Base-by-base conservation (phyloP, 768 basidiomycete genomes). In the Lactifluus pinguis region DNA sequence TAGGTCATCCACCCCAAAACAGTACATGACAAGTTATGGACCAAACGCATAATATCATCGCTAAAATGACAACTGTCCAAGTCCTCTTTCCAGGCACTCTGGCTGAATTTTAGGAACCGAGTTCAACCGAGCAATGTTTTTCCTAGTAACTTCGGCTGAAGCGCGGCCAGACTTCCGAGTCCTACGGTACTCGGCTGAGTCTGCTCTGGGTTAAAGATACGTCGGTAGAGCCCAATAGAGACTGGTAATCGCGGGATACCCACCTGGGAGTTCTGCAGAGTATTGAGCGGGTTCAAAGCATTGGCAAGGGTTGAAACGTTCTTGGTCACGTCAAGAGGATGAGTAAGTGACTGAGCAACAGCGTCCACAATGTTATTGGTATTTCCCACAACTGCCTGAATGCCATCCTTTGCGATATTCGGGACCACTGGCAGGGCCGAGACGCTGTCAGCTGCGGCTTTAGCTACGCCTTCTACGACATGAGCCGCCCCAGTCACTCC, bases 81-180 rank as follows among this genome's bases (percentile, higher is more conserved):
- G 1, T n/a, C 45, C 15, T 42, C 21, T 19, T 54, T 17, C 19
- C 14, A 21, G 15, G 17, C 25, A 32, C 39, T 21, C 8, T 4
- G 6, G 32, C 7, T 17, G 21, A 44, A 19, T 36, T 34, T 41
- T 34, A 34, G 32, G n/a, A 51, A 19, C 49, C 30, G 34, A 51
- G 34, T 19, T 19, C n/a, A 51, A 19, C 49, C 30, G 34, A 51
- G 34, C 29, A 45, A 51, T 44, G 3, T 19, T 25, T 29, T 45
- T 39, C 44, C 60, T 21, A 50, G 44, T n/a, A 57, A 17, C 19
- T 53, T 61, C 21, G 55, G 55, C 17, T 29, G 60, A 52, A 61
- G 42, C n/a, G 25, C 25, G 25, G 25, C 25, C 25, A 61, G 13
- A 42, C 30, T 47, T 32, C 44, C 55, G 17, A 56, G 8, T 34